Conservation (phyloP, 805 yeast species). For the Kuraishia hungarica region DNA sequence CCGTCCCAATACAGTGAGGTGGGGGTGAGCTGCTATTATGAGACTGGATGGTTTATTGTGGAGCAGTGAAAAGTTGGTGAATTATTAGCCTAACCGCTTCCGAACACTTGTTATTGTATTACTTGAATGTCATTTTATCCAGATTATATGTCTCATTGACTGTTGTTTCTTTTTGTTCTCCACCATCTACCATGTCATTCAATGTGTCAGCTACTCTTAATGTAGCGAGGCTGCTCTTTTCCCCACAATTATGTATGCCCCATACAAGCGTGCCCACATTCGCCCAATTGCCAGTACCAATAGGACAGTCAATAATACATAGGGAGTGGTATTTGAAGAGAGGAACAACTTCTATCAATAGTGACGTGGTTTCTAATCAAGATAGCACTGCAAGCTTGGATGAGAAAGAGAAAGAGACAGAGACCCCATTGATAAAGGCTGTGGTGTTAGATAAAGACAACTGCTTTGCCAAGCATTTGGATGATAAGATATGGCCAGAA, state of each 20-base stretch:
- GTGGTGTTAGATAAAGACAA: slow-evolving; percentile 91
- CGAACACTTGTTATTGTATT: too few species aligned
- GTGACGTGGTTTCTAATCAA: too few species aligned
- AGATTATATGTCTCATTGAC: too few species aligned
- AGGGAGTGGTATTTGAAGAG: too few species aligned
- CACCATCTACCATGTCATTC: slow-evolving; percentile 16
- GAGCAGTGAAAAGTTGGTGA: too few species aligned
- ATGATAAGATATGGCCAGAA: slow-evolving; percentile 70
- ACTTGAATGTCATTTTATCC: too few species aligned
- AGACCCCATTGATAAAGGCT: slow-evolving; percentile 42
- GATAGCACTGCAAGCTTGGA: too few species aligned
- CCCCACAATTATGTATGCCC: slow-evolving; percentile 67
- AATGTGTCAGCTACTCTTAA: slow-evolving; percentile 76
- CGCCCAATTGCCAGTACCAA: slow-evolving; percentile 51
- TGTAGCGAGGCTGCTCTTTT: slow-evolving; percentile 44
- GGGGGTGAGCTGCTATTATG: too few species aligned
- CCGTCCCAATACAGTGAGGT: background rate
- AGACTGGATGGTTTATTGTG: too few species aligned
- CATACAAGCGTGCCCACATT: slow-evolving; percentile 48
- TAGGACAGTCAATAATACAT: slow-evolving; percentile 10
- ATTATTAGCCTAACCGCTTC: too few species aligned
- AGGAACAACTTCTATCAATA: too few species aligned
- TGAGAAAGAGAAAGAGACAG: slow-evolving; percentile 12
- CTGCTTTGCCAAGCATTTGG: slow-evolving; percentile 83
- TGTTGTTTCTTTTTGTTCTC: too few species aligned